Conservation (phyloP, 139 green algal genomes). For the Chlorella ohadii region DNA sequence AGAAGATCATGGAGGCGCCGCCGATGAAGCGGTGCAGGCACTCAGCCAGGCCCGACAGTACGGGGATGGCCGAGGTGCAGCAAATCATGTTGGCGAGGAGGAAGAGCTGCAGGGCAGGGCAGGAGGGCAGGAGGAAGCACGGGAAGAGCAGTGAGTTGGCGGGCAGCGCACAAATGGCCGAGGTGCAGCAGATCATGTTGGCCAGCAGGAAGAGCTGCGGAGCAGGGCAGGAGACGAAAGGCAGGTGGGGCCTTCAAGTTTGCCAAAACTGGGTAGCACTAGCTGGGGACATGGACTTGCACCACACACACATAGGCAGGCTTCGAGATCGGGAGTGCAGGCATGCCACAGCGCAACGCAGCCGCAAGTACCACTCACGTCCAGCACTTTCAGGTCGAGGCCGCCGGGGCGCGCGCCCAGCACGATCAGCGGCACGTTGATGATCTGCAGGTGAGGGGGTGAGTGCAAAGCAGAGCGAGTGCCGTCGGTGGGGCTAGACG, state of each 20-base stretch:
- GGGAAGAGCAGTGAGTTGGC: background rate
- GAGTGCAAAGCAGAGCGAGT: too few species aligned
- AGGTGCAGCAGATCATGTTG: slow-evolving; percentile 76
- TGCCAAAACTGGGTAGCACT: too few species aligned
- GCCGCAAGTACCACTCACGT: too few species aligned
- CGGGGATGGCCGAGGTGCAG: slow-evolving; percentile 67
- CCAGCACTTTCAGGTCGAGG: slow-evolving; percentile 58
- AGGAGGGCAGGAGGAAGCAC: background rate
- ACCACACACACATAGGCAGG: too few species aligned
- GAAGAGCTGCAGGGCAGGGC: slow-evolving; percentile 65
- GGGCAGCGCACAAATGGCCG: too few species aligned
- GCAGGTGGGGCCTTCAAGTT: too few species aligned
- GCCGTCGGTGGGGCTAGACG: too few species aligned
- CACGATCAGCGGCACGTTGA: slow-evolving; percentile 82
- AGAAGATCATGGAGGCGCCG: slow-evolving; percentile 44
- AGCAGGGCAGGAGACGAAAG: background rate
- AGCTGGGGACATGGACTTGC: too few species aligned
- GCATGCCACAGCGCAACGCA: too few species aligned
- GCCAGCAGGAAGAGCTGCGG: slow-evolving; percentile 79
- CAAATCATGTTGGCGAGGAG: slow-evolving; percentile 85
- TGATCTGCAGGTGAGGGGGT: slow-evolving; percentile 25
- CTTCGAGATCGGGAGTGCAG: too few species aligned
- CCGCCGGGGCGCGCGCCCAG: slow-evolving; percentile 33
- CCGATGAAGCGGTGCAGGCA: slow-evolving; percentile 31
- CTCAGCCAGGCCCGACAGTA: slow-evolving; percentile 58